phyloP scores from a whole-genome alignment of 2,329 filamentous ascomycete species.

The Phyllosticta citrichinensis region DNA sequence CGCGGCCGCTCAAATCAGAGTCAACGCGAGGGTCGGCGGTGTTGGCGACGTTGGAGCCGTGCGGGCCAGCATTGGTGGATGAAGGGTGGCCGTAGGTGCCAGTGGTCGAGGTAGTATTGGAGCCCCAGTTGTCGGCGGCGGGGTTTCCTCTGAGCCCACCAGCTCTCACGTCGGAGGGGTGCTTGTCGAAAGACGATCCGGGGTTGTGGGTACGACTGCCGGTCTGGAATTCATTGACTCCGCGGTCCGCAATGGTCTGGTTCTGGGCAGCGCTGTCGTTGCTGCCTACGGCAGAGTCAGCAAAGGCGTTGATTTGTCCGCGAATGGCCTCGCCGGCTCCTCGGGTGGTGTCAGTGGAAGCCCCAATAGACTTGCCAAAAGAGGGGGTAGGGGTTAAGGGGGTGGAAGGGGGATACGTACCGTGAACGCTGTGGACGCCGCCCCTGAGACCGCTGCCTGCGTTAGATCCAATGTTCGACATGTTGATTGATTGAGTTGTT shows the following conservation, averaged over 20 bases:
- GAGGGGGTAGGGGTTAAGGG: background rate
- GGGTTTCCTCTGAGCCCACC: constrained; percentile 16
- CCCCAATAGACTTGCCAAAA: background rate
- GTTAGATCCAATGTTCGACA: constrained; percentile 16
- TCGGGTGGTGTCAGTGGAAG: constrained; percentile 15
- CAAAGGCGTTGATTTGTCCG: constrained; percentile 26
- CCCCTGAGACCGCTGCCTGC: constrained; percentile 24
- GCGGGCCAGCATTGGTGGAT: constrained; percentile 2
- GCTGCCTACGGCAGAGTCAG: constrained; percentile 25
- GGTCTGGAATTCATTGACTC: constrained; percentile 24
- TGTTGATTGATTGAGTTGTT: constrained; percentile 17
- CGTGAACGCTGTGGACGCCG: constrained; percentile 24
- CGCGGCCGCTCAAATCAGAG: constrained; percentile 1
- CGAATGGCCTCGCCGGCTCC: constrained; percentile 30
- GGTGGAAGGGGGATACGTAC: constrained; percentile 15
- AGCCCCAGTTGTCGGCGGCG: background rate
- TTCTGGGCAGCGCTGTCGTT: constrained; percentile 20
- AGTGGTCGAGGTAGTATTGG: background rate
- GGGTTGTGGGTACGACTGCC: constrained; percentile 11
- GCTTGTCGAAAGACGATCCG: constrained; percentile 14
- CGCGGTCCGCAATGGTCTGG: constrained; percentile 22
- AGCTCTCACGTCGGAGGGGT: constrained; percentile 13
- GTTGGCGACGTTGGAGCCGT: constrained; percentile 1
- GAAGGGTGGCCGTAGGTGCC: background rate
- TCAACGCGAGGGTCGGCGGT: constrained; percentile 1